Evolutionary conservation across 352 stramenopile genomes (phyloP).

Genomic region (Globisporangium okanoganense): DNA sequence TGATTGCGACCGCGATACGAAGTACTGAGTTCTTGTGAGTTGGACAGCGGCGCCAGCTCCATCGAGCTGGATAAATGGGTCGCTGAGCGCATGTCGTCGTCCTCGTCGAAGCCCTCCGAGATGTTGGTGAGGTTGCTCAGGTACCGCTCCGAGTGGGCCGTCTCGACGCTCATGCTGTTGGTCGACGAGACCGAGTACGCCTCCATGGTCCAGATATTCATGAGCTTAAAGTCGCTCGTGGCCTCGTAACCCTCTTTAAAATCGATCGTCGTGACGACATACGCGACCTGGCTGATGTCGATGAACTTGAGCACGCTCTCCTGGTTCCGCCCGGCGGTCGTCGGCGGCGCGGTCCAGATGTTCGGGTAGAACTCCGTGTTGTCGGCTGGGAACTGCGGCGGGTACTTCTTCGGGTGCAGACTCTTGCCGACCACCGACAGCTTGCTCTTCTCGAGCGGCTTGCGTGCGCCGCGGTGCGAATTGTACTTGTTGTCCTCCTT

Average conservation of each 20-base stretch:
- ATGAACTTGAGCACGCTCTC: slow-evolving; percentile 42
- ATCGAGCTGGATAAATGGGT: slow-evolving; percentile 12
- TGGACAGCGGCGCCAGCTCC: background rate
- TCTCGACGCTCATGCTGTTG: slow-evolving; percentile 16
- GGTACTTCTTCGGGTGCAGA: slow-evolving; percentile 37
- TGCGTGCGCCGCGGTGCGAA: slow-evolving; percentile 22
- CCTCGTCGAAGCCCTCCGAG: slow-evolving; percentile 12
- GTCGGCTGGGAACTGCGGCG: slow-evolving; percentile 23
- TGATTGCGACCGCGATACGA: slow-evolving; percentile 7
- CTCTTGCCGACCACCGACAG: slow-evolving; percentile 34
- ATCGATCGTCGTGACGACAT: slow-evolving; percentile 72
- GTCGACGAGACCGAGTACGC: slow-evolving; percentile 13
- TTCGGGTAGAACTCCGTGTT: slow-evolving; percentile 82
- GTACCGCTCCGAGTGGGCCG: slow-evolving; percentile 22
- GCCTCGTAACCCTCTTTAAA: slow-evolving; percentile 63
- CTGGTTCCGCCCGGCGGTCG: slow-evolving; percentile 15
- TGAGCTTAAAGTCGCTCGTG: slow-evolving; percentile 21
- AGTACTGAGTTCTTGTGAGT: background rate
- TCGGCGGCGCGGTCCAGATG: slow-evolving; percentile 50
- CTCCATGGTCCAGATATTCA: slow-evolving; percentile 56
- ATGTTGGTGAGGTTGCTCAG: slow-evolving; percentile 19
- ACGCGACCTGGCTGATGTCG: slow-evolving; percentile 75
- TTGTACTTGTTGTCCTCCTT: background rate
- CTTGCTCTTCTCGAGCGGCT: slow-evolving; percentile 57
- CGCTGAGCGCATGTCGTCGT: slow-evolving; percentile 6